Percentiles rank a stretch among this genome's conserved stretches.
These are phyloP conservation scores for Colletotrichum truncatum DNA, from an alignment of 2,329 filamentous ascomycete species.

Conservation along the genomic window DNA sequence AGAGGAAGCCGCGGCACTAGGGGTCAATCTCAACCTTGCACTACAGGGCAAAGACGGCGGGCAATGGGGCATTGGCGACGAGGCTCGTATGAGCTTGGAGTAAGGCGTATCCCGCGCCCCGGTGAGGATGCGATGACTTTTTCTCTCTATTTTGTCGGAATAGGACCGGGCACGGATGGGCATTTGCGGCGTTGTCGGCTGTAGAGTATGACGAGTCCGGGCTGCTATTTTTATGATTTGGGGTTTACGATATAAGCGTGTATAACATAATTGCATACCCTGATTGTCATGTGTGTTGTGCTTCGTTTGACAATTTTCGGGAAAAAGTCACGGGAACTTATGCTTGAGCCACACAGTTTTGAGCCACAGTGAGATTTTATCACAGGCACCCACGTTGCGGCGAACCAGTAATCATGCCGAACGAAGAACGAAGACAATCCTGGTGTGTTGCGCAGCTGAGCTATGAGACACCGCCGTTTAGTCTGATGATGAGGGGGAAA, in stretches of 20 bases:
- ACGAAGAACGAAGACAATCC: too few relatives aligned
- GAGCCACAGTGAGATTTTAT: too few relatives aligned
- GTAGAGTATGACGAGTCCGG: slow-evolving; percentile 6
- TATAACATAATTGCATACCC: background rate
- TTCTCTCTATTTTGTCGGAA: background rate
- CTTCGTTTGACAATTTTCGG: too few relatives aligned
- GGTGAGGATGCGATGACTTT: background rate
- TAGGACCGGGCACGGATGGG: background rate
- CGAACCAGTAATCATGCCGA: too few relatives aligned
- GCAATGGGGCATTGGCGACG: slow-evolving; percentile 84
- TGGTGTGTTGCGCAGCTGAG: background rate
- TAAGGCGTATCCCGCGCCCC: slow-evolving; percentile 44
- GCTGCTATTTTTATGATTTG: slow-evolving; percentile 9
- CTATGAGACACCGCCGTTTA: background rate
- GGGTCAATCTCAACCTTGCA: slow-evolving; percentile 58
- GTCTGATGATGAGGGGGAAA: background rate
- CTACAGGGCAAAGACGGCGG: slow-evolving; percentile 65
- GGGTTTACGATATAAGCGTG: background rate
- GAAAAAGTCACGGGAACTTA: too few relatives aligned
- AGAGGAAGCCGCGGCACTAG: slow-evolving; percentile 52
- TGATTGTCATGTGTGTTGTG: background rate
- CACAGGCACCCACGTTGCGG: too few relatives aligned
- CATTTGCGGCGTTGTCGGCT: slow-evolving; percentile 22
- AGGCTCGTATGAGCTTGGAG: slow-evolving; percentile 84
- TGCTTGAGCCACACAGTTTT: too few relatives aligned